Evolutionary conservation across 2,329 filamentous ascomycete species (phyloP).

Genomic region (Sordariomycetes sp.): DNA sequence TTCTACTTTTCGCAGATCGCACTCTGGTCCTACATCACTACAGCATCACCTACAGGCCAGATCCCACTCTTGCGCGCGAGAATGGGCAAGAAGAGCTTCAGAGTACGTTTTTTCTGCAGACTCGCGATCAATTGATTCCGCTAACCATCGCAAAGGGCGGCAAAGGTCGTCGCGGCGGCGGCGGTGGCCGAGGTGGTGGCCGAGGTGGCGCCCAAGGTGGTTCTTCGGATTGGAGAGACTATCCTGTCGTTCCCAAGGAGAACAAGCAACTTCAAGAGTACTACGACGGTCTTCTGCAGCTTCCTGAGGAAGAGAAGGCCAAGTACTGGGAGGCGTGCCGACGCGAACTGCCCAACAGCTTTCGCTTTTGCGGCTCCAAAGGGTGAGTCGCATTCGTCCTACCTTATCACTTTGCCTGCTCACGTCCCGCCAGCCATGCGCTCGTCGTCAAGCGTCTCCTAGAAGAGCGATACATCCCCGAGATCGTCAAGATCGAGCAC

Average conservation of each 20-base stretch:
- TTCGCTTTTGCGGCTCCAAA: slow-evolving; percentile 93
- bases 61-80: too few relatives aligned
- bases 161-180: slow-evolving; percentile 23
- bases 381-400: slow-evolving; percentile 42
- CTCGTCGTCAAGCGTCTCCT: slow-evolving; percentile 83
- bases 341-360: slow-evolving; percentile 89
- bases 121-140: slow-evolving; percentile 7
- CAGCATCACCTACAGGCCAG: too few relatives aligned
- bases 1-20: too few relatives aligned
- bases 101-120: slow-evolving; percentile 13
- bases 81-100: slow-evolving; percentile 28
- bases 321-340: slow-evolving; percentile 79
- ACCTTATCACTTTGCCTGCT: slow-evolving; percentile 6
- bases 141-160: slow-evolving; percentile 15
- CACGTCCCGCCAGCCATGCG: slow-evolving; percentile 64
- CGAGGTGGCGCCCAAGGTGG: slow-evolving; percentile 8
- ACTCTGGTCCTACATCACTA: too few relatives aligned
- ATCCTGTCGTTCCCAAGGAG: slow-evolving; percentile 51
- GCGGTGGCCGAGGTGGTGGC: slow-evolving; percentile 12
- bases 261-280: slow-evolving; percentile 82
- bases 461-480: slow-evolving; percentile 79
- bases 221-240: slow-evolving; percentile 22
- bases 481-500: slow-evolving; percentile 76
- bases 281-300: slow-evolving; percentile 70
- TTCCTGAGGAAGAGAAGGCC: slow-evolving; percentile 68